A percentile compares a stretch with the other conserved stretches of the same genome.
These are phyloP conservation scores for Nannochloris sp. DNA, from an alignment of 139 green algal species.

Conservation along the genomic window DNA sequence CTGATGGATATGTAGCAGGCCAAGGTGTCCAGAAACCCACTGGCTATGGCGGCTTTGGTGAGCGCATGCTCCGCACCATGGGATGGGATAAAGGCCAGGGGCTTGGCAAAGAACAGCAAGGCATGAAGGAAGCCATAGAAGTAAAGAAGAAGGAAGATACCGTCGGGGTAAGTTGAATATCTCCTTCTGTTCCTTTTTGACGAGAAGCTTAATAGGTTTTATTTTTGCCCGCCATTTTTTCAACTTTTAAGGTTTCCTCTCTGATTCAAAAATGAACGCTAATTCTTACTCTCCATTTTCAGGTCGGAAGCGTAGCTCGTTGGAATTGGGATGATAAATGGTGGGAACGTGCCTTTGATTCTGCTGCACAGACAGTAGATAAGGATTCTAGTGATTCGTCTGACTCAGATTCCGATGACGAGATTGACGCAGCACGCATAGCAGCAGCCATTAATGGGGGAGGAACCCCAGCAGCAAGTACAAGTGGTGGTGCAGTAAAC, in stretches of 20 bases:
- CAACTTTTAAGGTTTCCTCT: background rate
- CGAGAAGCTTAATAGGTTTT: no score
- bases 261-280: no score
- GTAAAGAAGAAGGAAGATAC: constrained; percentile 83
- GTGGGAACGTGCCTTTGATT: constrained; percentile 75
- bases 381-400: constrained; percentile 15
- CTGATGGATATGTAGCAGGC: constrained; percentile 63
- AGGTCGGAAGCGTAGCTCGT: constrained; percentile 51
- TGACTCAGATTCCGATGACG: background rate
- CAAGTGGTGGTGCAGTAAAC: constrained; percentile 33
- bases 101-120: constrained; percentile 55
- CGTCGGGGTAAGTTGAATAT: constrained; percentile 44
- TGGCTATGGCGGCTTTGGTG: constrained; percentile 69
- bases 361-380: constrained; percentile 27
- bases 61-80: constrained; percentile 68
- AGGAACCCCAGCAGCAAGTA: background rate
- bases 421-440: background rate
- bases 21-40: constrained; percentile 56
- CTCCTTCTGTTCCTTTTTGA: background rate
- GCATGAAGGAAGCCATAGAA: constrained; percentile 64
- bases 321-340: constrained; percentile 65
- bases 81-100: constrained; percentile 77
- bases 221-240: no score
- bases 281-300: no score
- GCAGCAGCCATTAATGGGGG: background rate